Evolutionary conservation across 2,329 filamentous ascomycete species (phyloP), one percentile per base, ranked within the genome.

Genomic region (Beauveria australis): DNA sequence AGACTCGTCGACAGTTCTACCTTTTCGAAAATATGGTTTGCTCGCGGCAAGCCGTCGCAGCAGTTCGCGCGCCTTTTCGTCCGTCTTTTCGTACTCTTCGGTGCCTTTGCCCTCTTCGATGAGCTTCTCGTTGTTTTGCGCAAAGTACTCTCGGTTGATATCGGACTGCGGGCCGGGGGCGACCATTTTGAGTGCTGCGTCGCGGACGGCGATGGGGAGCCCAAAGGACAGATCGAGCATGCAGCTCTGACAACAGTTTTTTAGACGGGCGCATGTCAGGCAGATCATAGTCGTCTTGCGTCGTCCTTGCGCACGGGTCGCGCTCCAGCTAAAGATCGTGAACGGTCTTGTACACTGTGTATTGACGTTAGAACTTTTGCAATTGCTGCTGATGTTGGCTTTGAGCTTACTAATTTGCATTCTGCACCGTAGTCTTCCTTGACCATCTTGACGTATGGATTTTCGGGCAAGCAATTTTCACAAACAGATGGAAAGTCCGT

Each of bases 181-280:
- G 47, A 97, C 90, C 89, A 99, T 96, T 79, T 97, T 97, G 64
- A 99, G 81, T 5, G 95, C 94, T 3, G 94, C 94, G 79, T 99
- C 94, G 71, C 94, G 87, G 62, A 99, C 90, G 16, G 92, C 89
- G 70, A 99, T 96, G 12, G 94, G 94, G 30, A 99, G 80, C 26
- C 94, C 95, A 70, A 97, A 99, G 14, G 91, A 93, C 63, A 99
- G 78, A 81, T 99, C 94, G 58, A 99, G 87, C 91, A 97, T 97
- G 79, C 94, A 99, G 76, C 89, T 93, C 78, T 99, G 94, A 71
- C 94, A 99, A 79, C 94, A 97, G 78, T 99, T 99, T 77, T 99
- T 99, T 66, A 97, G 82, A 49, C 94, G 89, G 24, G 94, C 93
- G 79, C 94, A 99, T 46, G 94, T 99, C 26, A 99, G 81, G 74